These are phyloP conservation scores for Colletotrichum orbiculare DNA, from an alignment of 2,329 filamentous ascomycete genomes.

Conservation along the genomic window DNA sequence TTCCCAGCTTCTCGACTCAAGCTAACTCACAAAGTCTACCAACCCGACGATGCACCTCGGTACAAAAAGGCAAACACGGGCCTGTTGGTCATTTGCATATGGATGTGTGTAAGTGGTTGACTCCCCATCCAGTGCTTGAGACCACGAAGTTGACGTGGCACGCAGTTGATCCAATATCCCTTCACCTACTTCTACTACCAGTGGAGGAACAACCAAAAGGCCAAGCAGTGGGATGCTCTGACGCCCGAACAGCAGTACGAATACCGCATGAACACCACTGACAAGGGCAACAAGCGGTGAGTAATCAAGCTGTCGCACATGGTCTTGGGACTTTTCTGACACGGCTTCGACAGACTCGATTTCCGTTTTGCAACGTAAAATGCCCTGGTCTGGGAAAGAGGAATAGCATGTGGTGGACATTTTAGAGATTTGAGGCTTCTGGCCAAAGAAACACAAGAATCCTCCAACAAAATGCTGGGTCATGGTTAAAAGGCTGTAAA, in stretches of 20 bases:
- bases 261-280: constrained; percentile 56
- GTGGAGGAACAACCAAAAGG: constrained; percentile 50
- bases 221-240: constrained; percentile 51
- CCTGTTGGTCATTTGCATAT: constrained; percentile 49
- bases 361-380: constrained; percentile 31
- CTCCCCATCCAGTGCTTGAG: fast-evolving
- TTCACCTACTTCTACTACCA: constrained; percentile 52
- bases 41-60: constrained; percentile 47
- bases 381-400: too few species aligned
- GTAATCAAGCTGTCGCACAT: neutral
- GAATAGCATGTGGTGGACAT: too few species aligned
- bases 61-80: constrained; percentile 53
- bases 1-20: neutral
- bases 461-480: too few species aligned
- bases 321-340: neutral
- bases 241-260: constrained; percentile 52
- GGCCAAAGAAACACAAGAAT: too few species aligned
- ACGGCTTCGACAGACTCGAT: constrained; percentile 11
- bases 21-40: constrained; percentile 44
- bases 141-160: constrained; percentile 34
- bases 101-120: constrained; percentile 50
- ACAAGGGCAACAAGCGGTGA: constrained; percentile 57
- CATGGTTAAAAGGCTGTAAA: too few species aligned
- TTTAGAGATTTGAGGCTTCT: too few species aligned
- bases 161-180: constrained; percentile 49